Conservation (phyloP, 179 eudicot species). For the Heliamphora ciliata region DNA sequence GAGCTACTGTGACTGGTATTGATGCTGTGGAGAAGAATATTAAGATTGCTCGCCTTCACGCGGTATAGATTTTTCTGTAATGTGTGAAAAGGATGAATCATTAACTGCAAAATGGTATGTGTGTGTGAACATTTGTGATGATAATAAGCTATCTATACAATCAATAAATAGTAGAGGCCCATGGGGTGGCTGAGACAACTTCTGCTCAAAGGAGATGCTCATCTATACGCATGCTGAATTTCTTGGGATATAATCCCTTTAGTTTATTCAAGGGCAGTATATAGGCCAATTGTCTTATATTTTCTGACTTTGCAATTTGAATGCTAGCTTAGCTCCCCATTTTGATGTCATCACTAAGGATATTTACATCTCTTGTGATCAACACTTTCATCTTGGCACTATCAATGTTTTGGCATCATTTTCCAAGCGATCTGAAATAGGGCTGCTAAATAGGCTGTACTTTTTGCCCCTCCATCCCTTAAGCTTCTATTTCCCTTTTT, state of each 20-base stretch:
- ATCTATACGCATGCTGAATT: background rate
- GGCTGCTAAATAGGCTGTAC: too few relatives aligned
- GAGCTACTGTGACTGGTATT: constrained; percentile 82
- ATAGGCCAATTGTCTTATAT: background rate
- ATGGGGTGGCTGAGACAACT: background rate
- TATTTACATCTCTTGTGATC: background rate
- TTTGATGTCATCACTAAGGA: background rate
- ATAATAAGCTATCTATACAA: background rate
- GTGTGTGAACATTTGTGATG: background rate
- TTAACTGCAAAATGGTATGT: background rate
- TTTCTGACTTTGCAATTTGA: background rate
- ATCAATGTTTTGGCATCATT: background rate
- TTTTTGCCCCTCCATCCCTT: too few relatives aligned
- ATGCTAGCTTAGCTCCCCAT: background rate
- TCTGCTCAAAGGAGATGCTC: background rate
- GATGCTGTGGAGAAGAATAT: constrained; percentile 93
- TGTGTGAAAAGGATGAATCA: background rate
- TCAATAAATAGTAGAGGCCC: background rate
- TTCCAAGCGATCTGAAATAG: background rate
- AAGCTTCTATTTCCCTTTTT: too few relatives aligned
- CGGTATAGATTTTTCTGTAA: constrained; percentile 43
- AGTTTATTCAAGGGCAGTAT: background rate
- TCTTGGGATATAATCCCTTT: background rate
- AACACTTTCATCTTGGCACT: background rate
- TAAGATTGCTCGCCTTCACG: constrained; percentile 85